These are phyloP conservation scores for Abortiporus biennis DNA, from an alignment of 1,284 basidiomycete species.

Conservation along the genomic window DNA sequence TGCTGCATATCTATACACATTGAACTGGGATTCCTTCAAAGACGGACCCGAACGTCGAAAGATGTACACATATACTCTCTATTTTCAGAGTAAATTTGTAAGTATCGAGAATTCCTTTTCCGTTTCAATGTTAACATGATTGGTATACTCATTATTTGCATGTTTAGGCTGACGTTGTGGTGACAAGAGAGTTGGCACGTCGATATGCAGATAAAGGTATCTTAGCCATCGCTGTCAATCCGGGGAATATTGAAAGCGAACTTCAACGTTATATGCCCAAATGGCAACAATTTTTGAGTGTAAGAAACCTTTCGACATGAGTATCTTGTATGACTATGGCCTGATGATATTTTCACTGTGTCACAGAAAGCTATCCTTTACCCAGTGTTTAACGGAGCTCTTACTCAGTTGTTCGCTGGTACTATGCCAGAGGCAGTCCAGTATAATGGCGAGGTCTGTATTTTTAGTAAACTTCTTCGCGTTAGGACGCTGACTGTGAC, in stretches of 20 bases:
- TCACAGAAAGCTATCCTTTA: conserved; percentile 8
- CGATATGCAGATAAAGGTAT: conserved; percentile 26
- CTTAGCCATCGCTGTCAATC: conserved; percentile 32
- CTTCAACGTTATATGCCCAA: conserved; percentile 10
- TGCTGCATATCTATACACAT: conserved; percentile 20
- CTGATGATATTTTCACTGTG: not conserved
- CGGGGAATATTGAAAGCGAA: conserved; percentile 23
- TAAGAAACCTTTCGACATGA: not conserved
- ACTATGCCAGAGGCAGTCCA: conserved; percentile 14
- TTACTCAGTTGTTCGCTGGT: conserved; percentile 20
- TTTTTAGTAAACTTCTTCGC: too few relatives aligned
- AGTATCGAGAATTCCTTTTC: conserved; percentile 8
- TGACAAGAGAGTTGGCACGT: conserved; percentile 27
- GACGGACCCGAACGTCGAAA: conserved; percentile 23
- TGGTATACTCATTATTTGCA: not conserved
- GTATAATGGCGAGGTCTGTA: too few relatives aligned
- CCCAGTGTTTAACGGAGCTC: conserved; percentile 15
- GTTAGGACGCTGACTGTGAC: too few relatives aligned
- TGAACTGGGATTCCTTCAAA: conserved; percentile 25
- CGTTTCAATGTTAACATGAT: not conserved
- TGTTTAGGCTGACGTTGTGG: conserved; percentile 30
- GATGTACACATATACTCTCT: conserved; percentile 23
- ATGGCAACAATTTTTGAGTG: conserved; percentile 8
- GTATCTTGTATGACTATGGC: not conserved
- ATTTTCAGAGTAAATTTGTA: conserved; percentile 40